These are phyloP conservation scores for Botrytis sinoallii DNA, from an alignment of 2,329 filamentous ascomycete species.

Conservation along the genomic window DNA sequence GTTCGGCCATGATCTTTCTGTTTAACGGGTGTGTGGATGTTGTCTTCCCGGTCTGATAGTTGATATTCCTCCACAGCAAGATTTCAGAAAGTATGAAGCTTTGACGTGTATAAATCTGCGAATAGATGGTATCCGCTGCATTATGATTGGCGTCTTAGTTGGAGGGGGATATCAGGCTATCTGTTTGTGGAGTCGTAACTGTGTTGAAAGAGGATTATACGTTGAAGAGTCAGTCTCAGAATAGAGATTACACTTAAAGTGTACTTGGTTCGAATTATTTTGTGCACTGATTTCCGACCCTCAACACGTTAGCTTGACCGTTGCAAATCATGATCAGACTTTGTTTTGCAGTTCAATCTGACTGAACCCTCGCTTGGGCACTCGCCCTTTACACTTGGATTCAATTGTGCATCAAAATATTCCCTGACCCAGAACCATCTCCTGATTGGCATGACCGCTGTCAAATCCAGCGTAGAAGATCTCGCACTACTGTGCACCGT, in stretches of 20 bases:
- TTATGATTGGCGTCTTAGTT: not conserved
- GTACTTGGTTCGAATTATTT: not conserved
- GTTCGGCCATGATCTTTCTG: not conserved
- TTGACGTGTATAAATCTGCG: fast-evolving
- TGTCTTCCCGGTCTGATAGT: not conserved
- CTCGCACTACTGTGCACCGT: not conserved
- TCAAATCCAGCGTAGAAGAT: not conserved
- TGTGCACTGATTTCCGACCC: not conserved
- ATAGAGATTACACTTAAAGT: not conserved
- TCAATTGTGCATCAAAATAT: not conserved
- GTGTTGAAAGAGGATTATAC: not conserved
- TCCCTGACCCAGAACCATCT: not conserved
- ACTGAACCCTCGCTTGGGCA: not conserved
- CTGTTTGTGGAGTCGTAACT: not conserved
- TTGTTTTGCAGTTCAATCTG: not conserved
- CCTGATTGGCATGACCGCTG: no score
- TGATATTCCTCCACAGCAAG: no score
- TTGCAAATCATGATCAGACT: not conserved
- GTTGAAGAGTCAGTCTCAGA: not conserved
- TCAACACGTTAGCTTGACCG: not conserved
- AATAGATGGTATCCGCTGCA: not conserved
- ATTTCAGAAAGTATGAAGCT: not conserved
- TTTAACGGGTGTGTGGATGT: not conserved
- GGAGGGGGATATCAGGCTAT: not conserved
- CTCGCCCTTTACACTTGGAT: not conserved